phyloP scores from a whole-genome alignment of 805 yeast genomes.

The Tetrapisispora iriomotensis region DNA sequence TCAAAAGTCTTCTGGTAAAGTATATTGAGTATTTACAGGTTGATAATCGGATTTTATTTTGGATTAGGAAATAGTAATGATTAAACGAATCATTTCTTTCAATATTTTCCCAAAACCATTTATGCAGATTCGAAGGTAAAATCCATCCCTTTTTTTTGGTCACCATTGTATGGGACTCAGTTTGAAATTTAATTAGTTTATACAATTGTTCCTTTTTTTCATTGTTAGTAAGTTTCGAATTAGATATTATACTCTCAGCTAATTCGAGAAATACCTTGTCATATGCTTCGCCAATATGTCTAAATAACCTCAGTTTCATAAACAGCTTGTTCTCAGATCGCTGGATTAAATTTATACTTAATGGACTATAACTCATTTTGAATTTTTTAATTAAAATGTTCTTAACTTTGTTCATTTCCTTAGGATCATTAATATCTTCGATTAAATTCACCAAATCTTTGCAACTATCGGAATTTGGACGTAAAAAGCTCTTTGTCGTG shows the following conservation, averaged over 20 bases:
- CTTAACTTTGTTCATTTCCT: conserved; percentile 1
- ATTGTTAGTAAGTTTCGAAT: background rate
- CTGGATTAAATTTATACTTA: conserved; percentile 3
- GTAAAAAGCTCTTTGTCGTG: background rate
- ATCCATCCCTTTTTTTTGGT: conserved; percentile 7
- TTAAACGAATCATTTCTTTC: conserved; percentile 10
- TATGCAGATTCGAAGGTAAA: conserved; percentile 17
- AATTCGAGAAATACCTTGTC: conserved; percentile 7
- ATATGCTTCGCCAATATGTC: conserved; percentile 9
- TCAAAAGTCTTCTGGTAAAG: conserved; percentile 13
- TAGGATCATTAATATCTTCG: background rate
- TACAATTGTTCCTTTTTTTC: conserved; percentile 12
- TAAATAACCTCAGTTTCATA: conserved; percentile 10
- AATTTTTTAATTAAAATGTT: conserved; percentile 5
- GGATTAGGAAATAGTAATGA: conserved; percentile 21
- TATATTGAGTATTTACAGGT: conserved; percentile 8
- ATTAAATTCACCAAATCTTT: background rate
- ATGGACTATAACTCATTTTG: conserved; percentile 4
- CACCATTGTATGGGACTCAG: conserved; percentile 10
- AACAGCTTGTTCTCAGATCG: conserved; percentile 3
- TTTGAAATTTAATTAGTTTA: conserved; percentile 14
- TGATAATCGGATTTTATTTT: conserved; percentile 16
- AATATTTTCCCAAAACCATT: conserved; percentile 21
- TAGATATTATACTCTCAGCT: conserved; percentile 3
- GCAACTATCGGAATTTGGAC: background rate